Evolutionary conservation across 768 basidiomycete species (phyloP), one percentile per base, ranked within the genome.

Genomic region (Pisolithus orientalis): DNA sequence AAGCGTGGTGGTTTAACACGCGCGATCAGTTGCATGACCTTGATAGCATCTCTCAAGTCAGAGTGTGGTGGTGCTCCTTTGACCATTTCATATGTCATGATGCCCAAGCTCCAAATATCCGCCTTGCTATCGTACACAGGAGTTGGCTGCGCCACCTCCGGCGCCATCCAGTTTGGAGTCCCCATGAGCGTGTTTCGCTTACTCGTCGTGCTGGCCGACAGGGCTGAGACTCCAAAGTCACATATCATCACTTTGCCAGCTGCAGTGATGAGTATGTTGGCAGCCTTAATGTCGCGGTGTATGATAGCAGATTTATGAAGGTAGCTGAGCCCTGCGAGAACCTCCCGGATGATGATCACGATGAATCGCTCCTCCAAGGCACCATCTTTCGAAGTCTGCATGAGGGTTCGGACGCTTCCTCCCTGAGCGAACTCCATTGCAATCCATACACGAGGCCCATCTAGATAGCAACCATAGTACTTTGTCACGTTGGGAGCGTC

Each of bases 81-180:
- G 59, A 87, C 83, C 85, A 97, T 95, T 68, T 99, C 96, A 61
- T 91, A 94, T 17, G 95, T 78, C 70, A 94, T 87, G 64, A 99
- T 94, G 5, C 96, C 96, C 52, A 99, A 71, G 62, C 91, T 94
- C 96, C 96, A 98, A 40, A 99, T 92, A 63, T 99, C 96, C 3
- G 95, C 96, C 66, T 96, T 98, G 49, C 90, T 88, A 63, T 99
- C 95, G 68, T 99, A 98, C 40, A 84, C 78, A n/a, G 91, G 83
- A 10, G 89, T 85, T 9, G 79, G 78, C 57, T 92, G 89, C 14
- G 95, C 90, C 3, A 98, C 93, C 69, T 99, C 96, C 0, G 96
- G 96, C 0, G 96, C 96, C 96, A 99, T 99, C 95, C 95, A 98
- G 65, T 96, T 92, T 0, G 94, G 95, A 1, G 96, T 98, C 1